Evolutionary conservation across 768 basidiomycete genomes (phyloP).

Genomic region (Terana coerulea): DNA sequence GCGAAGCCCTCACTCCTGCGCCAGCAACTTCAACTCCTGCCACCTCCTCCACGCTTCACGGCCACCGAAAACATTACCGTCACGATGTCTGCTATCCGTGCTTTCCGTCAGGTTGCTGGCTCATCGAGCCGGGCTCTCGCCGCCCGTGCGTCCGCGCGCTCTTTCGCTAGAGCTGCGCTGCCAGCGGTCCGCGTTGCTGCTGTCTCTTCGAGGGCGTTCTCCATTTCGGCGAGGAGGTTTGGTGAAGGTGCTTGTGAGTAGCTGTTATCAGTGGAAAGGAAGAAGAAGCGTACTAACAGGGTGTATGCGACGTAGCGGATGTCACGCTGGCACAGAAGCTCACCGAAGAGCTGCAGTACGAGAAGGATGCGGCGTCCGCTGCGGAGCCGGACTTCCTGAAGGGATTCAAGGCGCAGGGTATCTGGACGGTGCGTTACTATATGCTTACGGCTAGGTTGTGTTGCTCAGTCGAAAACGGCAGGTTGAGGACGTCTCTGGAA

Average conservation of each 20-base stretch:
- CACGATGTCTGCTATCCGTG: slow-evolving; percentile 60
- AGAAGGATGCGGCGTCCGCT: slow-evolving; percentile 54
- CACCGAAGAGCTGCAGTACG: slow-evolving; percentile 80
- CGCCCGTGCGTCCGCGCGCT: slow-evolving; percentile 20
- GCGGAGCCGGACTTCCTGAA: slow-evolving; percentile 72
- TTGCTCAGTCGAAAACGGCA: slow-evolving; percentile 26
- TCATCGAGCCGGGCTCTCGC: slow-evolving; percentile 38
- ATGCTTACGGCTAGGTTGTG: background rate
- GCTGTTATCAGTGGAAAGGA: background rate
- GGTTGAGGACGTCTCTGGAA: slow-evolving; percentile 67
- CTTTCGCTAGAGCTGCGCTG: slow-evolving; percentile 19
- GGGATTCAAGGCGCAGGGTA: slow-evolving; percentile 63
- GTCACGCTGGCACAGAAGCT: slow-evolving; percentile 71
- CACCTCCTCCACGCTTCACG: background rate
- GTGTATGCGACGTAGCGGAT: slow-evolving; percentile 49
- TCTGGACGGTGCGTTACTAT: slow-evolving; percentile 66
- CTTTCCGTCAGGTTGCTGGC: slow-evolving; percentile 52
- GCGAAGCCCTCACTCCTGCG: background rate
- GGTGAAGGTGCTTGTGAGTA: slow-evolving; percentile 45
- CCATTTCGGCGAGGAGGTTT: slow-evolving; percentile 33
- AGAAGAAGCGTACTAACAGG: background rate
- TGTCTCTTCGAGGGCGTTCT: slow-evolving; percentile 35
- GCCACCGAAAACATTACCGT: too few relatives aligned
- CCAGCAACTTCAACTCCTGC: background rate
- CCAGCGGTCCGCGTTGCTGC: slow-evolving; percentile 24